Percentiles rank a stretch among this genome's conserved stretches.
phyloP scores from a whole-genome alignment of 495 filamentous ascomycete species.

The Lasiosphaeriaceae sp. region DNA sequence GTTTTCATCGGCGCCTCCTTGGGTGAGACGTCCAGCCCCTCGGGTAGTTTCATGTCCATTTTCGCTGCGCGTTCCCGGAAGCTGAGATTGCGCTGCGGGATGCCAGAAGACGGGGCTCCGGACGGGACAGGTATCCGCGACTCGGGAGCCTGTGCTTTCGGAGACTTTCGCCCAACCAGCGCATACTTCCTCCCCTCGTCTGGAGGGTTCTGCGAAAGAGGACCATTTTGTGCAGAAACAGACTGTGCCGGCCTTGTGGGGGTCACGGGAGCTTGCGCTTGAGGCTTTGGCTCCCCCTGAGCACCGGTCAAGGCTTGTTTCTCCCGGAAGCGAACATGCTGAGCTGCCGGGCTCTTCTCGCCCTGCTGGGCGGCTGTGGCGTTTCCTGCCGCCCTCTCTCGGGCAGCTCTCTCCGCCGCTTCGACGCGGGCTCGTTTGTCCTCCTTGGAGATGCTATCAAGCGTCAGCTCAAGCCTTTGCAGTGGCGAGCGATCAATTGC shows the following conservation, averaged over 20 bases:
- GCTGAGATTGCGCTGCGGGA: constrained; percentile 46
- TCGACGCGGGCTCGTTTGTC: constrained; percentile 80
- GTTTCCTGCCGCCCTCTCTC: constrained; percentile 42
- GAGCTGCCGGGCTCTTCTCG: constrained; percentile 14
- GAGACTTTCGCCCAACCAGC: constrained; percentile 20
- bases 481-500: constrained; percentile 81
- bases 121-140: constrained; percentile 22
- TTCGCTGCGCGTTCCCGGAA: constrained; percentile 46
- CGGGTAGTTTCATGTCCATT: constrained; percentile 30
- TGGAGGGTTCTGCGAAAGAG: constrained; percentile 34
- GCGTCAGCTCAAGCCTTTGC: constrained; percentile 83
- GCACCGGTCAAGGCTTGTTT: constrained; percentile 7
- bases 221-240: constrained; percentile 18
- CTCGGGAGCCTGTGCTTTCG: constrained; percentile 25
- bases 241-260: constrained; percentile 16
- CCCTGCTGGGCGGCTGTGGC: constrained; percentile 4
- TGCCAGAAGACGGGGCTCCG: constrained; percentile 20
- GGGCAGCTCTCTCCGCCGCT: constrained; percentile 59
- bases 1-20: constrained; percentile 22
- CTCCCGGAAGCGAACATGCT: constrained; percentile 22
- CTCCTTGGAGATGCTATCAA: constrained; percentile 87
- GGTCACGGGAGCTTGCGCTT: constrained; percentile 9
- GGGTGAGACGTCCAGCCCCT: constrained; percentile 20
- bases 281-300: constrained; percentile 9
- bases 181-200: constrained; percentile 30